These are phyloP conservation scores for Knufia fluminis DNA, from an alignment of 2,329 filamentous ascomycete genomes.

Conservation along the genomic window DNA sequence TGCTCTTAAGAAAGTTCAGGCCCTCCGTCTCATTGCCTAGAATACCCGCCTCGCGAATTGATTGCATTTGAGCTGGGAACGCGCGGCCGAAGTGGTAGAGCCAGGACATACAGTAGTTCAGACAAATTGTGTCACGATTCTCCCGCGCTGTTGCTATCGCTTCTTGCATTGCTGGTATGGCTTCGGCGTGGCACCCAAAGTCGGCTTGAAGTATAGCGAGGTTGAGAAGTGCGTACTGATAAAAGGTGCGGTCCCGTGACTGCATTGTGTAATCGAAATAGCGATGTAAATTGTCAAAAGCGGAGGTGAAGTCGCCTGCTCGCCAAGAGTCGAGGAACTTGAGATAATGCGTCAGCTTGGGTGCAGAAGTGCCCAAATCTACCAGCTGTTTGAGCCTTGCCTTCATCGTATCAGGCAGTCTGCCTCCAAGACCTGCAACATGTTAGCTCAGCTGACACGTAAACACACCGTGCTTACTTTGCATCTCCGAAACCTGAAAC, in stretches of 20 bases:
- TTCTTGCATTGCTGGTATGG: constrained; percentile 88
- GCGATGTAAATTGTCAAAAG: constrained; percentile 82
- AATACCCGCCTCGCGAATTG: constrained; percentile 62
- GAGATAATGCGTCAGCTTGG: constrained; percentile 18
- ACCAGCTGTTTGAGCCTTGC: constrained; percentile 61
- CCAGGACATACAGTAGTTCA: constrained; percentile 96
- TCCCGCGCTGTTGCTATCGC: constrained; percentile 90
- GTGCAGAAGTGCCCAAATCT: constrained; percentile 22
- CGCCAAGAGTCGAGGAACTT: constrained; percentile 89
- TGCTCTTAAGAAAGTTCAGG: constrained; percentile 71
- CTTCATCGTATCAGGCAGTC: constrained; percentile 66
- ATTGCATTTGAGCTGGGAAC: constrained; percentile 64
- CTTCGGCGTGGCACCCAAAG: constrained; percentile 84
- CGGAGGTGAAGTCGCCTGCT: constrained; percentile 77
- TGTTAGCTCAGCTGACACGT: constrained; percentile 36
- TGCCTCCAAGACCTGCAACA: constrained; percentile 50
- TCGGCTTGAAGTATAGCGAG: constrained; percentile 88
- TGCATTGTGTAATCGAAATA: constrained; percentile 98
- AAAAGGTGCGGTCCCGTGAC: constrained; percentile 70
- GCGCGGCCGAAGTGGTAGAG: constrained; percentile 87
- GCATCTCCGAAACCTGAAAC: constrained; percentile 80
- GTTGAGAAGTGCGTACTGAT: constrained; percentile 91
- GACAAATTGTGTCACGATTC: constrained; percentile 80
- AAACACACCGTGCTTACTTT: constrained; percentile 41
- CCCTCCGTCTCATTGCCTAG: constrained; percentile 72